Percentiles rank a stretch among this genome's conserved stretches.
Conservation (phyloP, 495 filamentous ascomycete genomes). For the Tetracladium marchalianum region DNA sequence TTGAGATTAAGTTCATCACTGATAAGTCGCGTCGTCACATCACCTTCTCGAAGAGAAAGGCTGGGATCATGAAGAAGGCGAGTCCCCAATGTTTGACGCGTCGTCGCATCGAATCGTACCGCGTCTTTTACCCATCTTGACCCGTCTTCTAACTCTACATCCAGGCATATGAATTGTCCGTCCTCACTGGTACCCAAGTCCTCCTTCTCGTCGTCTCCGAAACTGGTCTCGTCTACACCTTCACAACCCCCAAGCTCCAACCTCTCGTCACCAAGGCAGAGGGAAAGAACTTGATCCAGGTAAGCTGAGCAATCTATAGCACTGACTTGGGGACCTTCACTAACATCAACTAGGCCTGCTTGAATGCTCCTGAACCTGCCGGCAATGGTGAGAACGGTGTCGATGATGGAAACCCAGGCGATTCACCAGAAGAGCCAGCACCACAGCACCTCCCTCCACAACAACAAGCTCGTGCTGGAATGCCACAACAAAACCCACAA, state of each 20-base stretch:
- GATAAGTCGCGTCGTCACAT: slow-evolving; percentile 99
- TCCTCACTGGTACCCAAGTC: slow-evolving; percentile 96
- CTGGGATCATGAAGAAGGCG: slow-evolving; percentile 99
- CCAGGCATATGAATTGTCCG: slow-evolving; percentile 94
- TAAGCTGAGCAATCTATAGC: slow-evolving; percentile 30
- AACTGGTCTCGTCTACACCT: slow-evolving; percentile 97
- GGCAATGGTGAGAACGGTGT: slow-evolving; percentile 81
- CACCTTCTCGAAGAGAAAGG: slow-evolving; percentile 99
- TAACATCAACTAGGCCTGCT: slow-evolving; percentile 59
- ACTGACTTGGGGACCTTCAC: slow-evolving; percentile 1
- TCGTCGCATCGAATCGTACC: slow-evolving; percentile 13
- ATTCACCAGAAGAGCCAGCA: slow-evolving; percentile 53
- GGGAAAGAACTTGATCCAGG: slow-evolving; percentile 99
- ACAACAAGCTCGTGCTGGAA: slow-evolving; percentile 32
- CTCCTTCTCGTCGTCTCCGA: slow-evolving; percentile 96
- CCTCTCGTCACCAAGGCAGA: slow-evolving; percentile 98
- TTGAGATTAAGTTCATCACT: slow-evolving; percentile 99
- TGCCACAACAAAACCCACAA: slow-evolving; percentile 38
- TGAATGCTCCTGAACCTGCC: slow-evolving; percentile 96
- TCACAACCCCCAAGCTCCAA: slow-evolving; percentile 98
- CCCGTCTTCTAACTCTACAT: slow-evolving; percentile 17
- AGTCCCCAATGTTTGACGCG: slow-evolving; percentile 23
- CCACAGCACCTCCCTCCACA: slow-evolving; percentile 50
- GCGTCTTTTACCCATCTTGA: slow-evolving; percentile 15
- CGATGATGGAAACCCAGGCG: slow-evolving; percentile 54